Conservation (phyloP, 163 green algal species). For the Scenedesmus sp. region DNA sequence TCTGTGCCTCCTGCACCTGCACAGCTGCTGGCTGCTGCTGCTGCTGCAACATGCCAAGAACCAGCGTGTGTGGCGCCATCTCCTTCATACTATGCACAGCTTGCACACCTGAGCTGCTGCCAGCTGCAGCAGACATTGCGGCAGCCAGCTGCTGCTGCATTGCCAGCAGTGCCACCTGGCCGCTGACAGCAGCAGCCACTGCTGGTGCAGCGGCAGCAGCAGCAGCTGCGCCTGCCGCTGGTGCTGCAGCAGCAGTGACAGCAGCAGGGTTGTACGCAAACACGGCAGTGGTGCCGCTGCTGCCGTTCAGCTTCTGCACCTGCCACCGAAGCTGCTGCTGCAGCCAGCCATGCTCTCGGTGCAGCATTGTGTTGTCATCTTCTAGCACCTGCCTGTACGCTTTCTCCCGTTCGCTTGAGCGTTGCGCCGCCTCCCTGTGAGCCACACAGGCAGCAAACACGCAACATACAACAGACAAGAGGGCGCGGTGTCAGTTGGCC, state of each 20-base stretch:
- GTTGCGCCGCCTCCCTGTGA: background rate
- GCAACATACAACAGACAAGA: background rate
- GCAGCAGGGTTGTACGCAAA: background rate
- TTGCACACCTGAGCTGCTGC: background rate
- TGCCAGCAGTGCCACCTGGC: background rate
- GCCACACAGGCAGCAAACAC: background rate
- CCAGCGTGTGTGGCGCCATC: background rate
- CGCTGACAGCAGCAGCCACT: background rate
- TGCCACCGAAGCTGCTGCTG: slow-evolving; percentile 5
- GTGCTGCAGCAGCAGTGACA: background rate
- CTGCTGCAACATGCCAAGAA: background rate
- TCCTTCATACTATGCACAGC: background rate
- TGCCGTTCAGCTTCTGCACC: background rate
- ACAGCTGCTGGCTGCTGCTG: background rate
- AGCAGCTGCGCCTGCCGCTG: background rate
- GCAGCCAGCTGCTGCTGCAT: background rate
- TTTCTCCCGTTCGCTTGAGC: background rate
- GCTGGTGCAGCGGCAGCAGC: background rate
- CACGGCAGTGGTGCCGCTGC: background rate
- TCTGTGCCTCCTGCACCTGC: background rate
- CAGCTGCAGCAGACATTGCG: background rate
- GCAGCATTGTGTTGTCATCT: background rate
- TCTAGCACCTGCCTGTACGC: background rate
- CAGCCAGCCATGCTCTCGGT: background rate
- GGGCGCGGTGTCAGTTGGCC: no score